Base-by-base conservation (phyloP, 352 stramenopile genomes). In the Phytophthora ohioensis region DNA sequence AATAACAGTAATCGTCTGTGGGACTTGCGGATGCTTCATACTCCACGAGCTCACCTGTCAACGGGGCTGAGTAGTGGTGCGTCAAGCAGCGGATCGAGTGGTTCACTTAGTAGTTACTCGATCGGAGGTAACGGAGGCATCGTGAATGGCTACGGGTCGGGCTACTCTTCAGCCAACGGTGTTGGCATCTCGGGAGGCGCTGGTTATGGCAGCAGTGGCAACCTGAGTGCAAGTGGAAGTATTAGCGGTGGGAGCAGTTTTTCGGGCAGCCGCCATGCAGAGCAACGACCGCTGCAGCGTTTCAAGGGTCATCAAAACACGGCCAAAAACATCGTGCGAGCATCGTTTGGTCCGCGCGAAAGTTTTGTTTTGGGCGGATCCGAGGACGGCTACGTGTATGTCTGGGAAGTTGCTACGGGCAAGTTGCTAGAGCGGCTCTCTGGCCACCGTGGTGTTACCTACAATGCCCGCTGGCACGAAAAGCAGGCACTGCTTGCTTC, bases 231-330 rank as follows among this genome's bases (percentile, higher is more conserved):
- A 31, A 76, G 32, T 12, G 66, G 71, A 32, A 67, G 51, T 42
- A 48, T 73, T 32, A 74, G 54, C 46, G 42, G 69, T 59, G 61
- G 64, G 39, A 73, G 48, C 56, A 71, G 15, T 9, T 79, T 74
- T 64, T 76, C 62, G 8, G 64, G 51, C 21, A 73, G 43, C 31
- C 80, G 77, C 12, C 72, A 76, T 45, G 66, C 64, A 34, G 87
- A 94, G 61, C 84, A 91, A 63, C 83, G 84, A 31, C 88, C 90
- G 0, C 69, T 96, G 7, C 88, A 94, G 73, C 88, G 89, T 47
- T 97, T 97, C 73, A 95, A 95, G 70, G 90, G 90, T 31, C 90
- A 97, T 55, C 88, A 96, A 69, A 97, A 96, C 61, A 97, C 86
- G 8, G 90, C 90, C 38, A 95, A 96, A 77, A 97, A 97, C 66